Percentiles rank a stretch among this genome's conserved stretches.
Conservation (phyloP, 202 grass and related monocot genomes). For the Musa balbisiana region DNA sequence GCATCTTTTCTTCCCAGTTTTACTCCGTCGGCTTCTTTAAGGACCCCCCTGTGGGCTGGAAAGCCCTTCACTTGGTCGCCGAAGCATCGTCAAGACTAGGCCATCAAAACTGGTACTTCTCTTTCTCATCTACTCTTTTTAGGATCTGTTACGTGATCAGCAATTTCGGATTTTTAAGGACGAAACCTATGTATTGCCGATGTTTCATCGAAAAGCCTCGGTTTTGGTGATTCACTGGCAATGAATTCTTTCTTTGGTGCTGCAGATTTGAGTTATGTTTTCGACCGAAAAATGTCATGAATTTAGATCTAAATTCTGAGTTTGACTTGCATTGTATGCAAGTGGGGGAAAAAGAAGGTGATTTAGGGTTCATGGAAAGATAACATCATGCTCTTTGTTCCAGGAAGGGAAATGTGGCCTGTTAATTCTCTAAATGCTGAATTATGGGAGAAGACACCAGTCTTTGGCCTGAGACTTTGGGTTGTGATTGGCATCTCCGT, state of each 20-base stretch:
- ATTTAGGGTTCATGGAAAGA: background rate
- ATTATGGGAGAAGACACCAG: constrained; percentile 43
- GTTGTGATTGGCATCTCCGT: constrained; percentile 69
- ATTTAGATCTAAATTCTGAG: background rate
- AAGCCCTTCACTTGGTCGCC: background rate
- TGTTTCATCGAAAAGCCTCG: background rate
- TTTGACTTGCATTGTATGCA: no score
- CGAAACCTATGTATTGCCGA: no score
- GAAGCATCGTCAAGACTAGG: background rate
- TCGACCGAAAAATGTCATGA: background rate
- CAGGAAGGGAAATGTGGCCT: constrained; percentile 35
- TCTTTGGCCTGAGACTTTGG: constrained; percentile 70
- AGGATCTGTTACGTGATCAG: background rate
- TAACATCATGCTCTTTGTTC: constrained; percentile 3
- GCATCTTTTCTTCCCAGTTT: background rate
- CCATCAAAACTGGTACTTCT: background rate
- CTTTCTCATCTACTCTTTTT: background rate
- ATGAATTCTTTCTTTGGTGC: background rate
- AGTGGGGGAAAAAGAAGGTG: no score
- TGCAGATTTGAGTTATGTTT: background rate
- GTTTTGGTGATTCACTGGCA: background rate
- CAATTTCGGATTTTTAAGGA: background rate
- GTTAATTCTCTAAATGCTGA: constrained; percentile 34
- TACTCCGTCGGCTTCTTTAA: background rate
- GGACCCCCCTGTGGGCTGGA: background rate